A percentile compares a stretch with the other conserved stretches of the same genome.
phyloP scores from a whole-genome alignment of 75 land plant genomes.

The Sequoia sempervirens region DNA sequence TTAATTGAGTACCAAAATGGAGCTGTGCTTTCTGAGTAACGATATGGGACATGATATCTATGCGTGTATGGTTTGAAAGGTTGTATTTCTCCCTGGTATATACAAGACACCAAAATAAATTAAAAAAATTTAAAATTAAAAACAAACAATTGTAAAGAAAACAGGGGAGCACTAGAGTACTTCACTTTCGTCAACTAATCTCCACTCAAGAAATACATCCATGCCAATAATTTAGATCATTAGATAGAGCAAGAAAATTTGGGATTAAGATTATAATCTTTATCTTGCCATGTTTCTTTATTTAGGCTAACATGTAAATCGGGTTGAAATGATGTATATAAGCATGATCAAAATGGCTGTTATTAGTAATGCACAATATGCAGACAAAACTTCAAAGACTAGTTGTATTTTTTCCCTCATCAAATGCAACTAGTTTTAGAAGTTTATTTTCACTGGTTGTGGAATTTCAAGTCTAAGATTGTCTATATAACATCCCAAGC shows the following conservation, averaged over 20 bases:
- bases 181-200: background rate
- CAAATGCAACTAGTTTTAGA: background rate
- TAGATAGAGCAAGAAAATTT: background rate
- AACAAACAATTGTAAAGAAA: background rate
- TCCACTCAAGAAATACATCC: background rate
- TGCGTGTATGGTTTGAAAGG: constrained; percentile 36
- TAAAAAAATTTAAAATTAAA: background rate
- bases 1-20: constrained; percentile 56
- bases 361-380: background rate
- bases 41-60: constrained; percentile 32
- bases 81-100: constrained; percentile 47
- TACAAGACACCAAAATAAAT: constrained; percentile 3
- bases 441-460: background rate
- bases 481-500: background rate
- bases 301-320: background rate
- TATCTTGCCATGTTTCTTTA: background rate
- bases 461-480: background rate
- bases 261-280: background rate
- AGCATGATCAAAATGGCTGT: background rate
- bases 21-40: constrained; percentile 26
- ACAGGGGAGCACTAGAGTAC: background rate
- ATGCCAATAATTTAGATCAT: background rate
- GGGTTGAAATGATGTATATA: background rate
- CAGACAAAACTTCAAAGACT: background rate
- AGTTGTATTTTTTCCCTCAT: background rate